Percentiles rank a stretch among this genome's conserved stretches.
Evolutionary conservation across 768 basidiomycete genomes (phyloP).

Genomic region (Collybia nuda): DNA sequence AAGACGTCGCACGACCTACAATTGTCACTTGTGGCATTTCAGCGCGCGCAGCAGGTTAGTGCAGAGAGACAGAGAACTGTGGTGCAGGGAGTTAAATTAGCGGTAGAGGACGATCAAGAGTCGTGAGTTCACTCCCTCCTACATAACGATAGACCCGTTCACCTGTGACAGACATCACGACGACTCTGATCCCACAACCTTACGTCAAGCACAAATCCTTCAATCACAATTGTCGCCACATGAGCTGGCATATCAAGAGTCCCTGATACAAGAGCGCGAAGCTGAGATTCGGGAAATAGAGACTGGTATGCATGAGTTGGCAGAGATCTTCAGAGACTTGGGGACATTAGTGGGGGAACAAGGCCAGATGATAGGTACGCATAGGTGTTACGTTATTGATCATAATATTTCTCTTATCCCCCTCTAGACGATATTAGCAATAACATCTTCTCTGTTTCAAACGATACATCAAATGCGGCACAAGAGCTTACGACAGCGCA

Average conservation of each 20-base stretch:
- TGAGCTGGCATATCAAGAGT: conserved; percentile 95
- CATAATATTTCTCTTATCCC: not conserved
- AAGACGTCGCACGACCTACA: conserved; percentile 95
- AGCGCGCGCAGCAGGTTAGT: conserved; percentile 86
- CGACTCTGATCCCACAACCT: conserved; percentile 46
- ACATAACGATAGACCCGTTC: not conserved
- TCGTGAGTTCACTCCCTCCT: conserved; percentile 18
- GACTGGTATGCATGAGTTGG: conserved; percentile 91
- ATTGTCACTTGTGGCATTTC: conserved; percentile 86
- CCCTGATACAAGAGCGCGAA: conserved; percentile 91
- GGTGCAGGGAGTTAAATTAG: conserved; percentile 82
- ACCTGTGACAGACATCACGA: conserved; percentile 26
- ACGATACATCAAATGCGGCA: conserved; percentile 79
- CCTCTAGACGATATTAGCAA: conserved; percentile 88
- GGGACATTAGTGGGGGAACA: conserved; percentile 95
- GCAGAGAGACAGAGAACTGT: conserved; percentile 88
- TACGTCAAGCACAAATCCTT: conserved; percentile 69
- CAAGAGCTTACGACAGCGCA: conserved; percentile 87
- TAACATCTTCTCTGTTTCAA: conserved; percentile 85
- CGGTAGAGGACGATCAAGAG: conserved; percentile 72
- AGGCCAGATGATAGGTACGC: conserved; percentile 89
- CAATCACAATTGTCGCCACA: conserved; percentile 81
- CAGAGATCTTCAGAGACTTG: conserved; percentile 95
- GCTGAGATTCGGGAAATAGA: conserved; percentile 96
- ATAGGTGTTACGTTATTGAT: not conserved